Percentiles rank a stretch among this genome's conserved stretches.
These are phyloP conservation scores for Oryza longistaminata DNA, from an alignment of 176 grass and related monocot species.

Conservation along the genomic window DNA sequence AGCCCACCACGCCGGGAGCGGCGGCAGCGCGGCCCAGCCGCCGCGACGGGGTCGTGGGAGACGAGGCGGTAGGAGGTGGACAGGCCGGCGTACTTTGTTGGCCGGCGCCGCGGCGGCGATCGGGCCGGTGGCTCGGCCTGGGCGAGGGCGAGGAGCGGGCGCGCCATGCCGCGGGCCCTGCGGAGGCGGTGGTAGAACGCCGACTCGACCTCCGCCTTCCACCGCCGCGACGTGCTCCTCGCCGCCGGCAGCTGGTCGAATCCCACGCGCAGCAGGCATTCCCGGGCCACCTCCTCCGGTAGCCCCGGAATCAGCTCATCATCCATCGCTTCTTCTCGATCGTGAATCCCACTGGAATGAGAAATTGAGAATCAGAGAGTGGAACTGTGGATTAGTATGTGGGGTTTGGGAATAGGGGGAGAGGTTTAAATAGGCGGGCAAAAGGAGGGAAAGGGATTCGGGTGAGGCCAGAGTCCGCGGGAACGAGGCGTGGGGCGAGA, in stretches of 20 bases:
- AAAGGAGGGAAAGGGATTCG: no score
- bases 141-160: conserved; percentile 34
- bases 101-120: conserved; percentile 40
- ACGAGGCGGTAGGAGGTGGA: conserved; percentile 50
- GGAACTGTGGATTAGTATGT: no score
- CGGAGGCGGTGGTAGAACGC: conserved; percentile 51
- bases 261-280: conserved; percentile 69
- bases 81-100: background rate
- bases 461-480: no score
- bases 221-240: conserved; percentile 52
- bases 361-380: background rate
- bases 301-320: conserved; percentile 73
- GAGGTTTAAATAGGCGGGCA: no score
- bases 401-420: no score
- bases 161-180: conserved; percentile 31
- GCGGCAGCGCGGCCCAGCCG: conserved; percentile 44
- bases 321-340: conserved; percentile 19
- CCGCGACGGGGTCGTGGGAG: conserved; percentile 52
- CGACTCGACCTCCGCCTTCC: conserved; percentile 72
- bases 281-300: conserved; percentile 69
- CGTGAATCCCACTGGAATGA: no score
- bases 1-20: conserved; percentile 36
- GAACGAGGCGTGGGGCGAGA: no score
- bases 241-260: conserved; percentile 51
- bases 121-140: conserved; percentile 43